Evolutionary conservation across 352 stramenopile genomes (phyloP).

Genomic region (Globisporangium recalcitrans): DNA sequence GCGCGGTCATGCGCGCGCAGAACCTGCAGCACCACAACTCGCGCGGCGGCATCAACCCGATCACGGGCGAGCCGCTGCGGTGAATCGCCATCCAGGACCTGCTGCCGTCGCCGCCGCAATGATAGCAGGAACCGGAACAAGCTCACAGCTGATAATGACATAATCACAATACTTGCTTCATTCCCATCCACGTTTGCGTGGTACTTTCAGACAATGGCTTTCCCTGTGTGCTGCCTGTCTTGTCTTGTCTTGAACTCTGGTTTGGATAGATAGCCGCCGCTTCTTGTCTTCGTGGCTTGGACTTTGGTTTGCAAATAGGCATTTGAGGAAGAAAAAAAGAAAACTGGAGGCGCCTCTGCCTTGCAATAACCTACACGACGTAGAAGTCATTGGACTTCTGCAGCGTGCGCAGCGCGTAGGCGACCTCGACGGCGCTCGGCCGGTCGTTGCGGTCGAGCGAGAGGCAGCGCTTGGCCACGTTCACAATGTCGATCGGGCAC

Average conservation of each 20-base stretch:
- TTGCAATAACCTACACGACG: conserved; percentile 17
- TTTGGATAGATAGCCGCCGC: not conserved
- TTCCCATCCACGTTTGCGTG: not conserved
- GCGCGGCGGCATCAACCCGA: conserved; percentile 77
- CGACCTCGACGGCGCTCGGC: conserved; percentile 44
- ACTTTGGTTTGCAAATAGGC: not conserved
- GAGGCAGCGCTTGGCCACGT: conserved; percentile 40
- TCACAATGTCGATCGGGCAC: conserved; percentile 34
- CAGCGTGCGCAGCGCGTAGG: conserved; percentile 38
- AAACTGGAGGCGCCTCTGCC: not conserved
- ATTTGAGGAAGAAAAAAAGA: not conserved
- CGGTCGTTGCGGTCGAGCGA: conserved; percentile 28
- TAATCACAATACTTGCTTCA: not conserved
- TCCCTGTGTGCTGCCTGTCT: not conserved
- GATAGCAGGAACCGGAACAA: not conserved
- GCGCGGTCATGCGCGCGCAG: conserved; percentile 67
- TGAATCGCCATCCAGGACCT: conserved; percentile 45
- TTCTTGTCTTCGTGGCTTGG: not conserved
- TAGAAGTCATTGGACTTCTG: conserved; percentile 30
- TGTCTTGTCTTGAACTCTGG: not conserved
- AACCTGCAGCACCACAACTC: conserved; percentile 84
- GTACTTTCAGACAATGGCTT: not conserved
- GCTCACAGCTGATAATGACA: not conserved
- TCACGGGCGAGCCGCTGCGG: conserved; percentile 67
- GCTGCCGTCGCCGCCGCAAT: conserved; percentile 26